Percentiles rank a stretch among this genome's conserved stretches.
Evolutionary conservation across 1,139 yeast genomes (phyloP).

Genomic region (Scheffersomyces segobiensis): DNA sequence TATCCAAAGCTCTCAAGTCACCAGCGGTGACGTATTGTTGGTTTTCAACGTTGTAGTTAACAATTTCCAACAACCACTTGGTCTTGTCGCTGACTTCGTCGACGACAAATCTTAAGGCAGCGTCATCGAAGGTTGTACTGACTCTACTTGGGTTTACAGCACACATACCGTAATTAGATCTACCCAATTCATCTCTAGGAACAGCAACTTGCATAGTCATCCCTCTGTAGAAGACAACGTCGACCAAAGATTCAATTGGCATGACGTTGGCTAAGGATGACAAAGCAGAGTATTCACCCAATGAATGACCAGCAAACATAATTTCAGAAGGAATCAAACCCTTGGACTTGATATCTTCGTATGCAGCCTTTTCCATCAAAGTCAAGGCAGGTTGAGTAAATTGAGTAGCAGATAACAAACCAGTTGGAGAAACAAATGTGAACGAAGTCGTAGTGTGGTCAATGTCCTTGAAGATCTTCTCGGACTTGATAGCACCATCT

Average conservation of each 20-base stretch:
- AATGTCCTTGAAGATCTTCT: conserved; percentile 93
- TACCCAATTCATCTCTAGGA: conserved; percentile 90
- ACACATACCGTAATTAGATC: conserved; percentile 99
- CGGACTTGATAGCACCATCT: conserved; percentile 81
- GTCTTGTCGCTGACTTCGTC: conserved; percentile 83
- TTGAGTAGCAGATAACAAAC: conserved; percentile 96
- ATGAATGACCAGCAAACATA: conserved; percentile 98
- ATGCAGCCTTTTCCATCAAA: conserved; percentile 98
- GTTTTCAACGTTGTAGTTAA: conserved; percentile 96
- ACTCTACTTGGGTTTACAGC: conserved; percentile 97
- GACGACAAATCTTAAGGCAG: conserved; percentile 93
- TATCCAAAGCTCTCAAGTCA: conserved; percentile 92
- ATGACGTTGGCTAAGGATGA: conserved; percentile 97
- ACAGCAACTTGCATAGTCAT: conserved; percentile 99
- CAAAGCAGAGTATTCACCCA: conserved; percentile 97
- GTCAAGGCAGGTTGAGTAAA: conserved; percentile 99
- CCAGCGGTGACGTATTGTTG: conserved; percentile 99
- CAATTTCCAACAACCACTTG: conserved; percentile 94
- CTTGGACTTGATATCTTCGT: conserved; percentile 94
- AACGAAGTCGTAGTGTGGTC: conserved; percentile 76
- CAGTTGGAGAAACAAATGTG: conserved; percentile 92
- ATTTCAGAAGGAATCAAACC: conserved; percentile 94
- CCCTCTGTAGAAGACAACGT: conserved; percentile 99
- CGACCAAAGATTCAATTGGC: conserved; percentile 98
- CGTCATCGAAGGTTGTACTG: conserved; percentile 83